Percentiles rank a stretch among this genome's conserved stretches.
Conservation (phyloP, 148 eudicot genomes). For the Dianthus caryophyllus region DNA sequence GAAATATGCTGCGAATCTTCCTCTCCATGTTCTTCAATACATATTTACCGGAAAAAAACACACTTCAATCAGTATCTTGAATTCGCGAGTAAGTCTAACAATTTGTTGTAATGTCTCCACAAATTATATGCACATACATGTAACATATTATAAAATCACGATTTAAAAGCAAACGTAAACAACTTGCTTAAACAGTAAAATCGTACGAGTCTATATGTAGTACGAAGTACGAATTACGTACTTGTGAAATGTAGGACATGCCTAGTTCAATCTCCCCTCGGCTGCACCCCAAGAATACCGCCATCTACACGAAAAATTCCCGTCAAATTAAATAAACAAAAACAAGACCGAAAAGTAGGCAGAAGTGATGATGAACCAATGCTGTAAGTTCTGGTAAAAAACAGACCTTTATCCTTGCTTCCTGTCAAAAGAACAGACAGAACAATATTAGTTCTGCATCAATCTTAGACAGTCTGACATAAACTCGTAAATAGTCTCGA, state of each 20-base stretch:
- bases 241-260: conserved; percentile 48
- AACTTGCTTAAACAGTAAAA: no score
- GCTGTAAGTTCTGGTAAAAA: background rate
- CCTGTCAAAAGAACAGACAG: conserved; percentile 41
- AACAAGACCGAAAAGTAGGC: no score
- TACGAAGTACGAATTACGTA: no score
- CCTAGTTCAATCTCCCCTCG: conserved; percentile 88
- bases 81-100: no score
- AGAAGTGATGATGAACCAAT: background rate
- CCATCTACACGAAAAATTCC: conserved; percentile 35
- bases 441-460: background rate
- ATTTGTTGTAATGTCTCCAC: no score
- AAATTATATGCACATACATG: no score
- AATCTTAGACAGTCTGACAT: background rate
- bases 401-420: conserved; percentile 88
- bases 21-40: conserved; percentile 55
- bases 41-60: no score
- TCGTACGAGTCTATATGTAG: no score
- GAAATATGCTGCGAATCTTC: conserved; percentile 45
- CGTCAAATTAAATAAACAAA: no score
- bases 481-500: background rate
- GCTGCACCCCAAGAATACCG: conserved; percentile 63
- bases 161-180: no score
- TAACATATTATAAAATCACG: no score
- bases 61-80: background rate